These are phyloP conservation scores for Fusarium proliferatum DNA, from an alignment of 2,329 filamentous ascomycete genomes.

Conservation along the genomic window DNA sequence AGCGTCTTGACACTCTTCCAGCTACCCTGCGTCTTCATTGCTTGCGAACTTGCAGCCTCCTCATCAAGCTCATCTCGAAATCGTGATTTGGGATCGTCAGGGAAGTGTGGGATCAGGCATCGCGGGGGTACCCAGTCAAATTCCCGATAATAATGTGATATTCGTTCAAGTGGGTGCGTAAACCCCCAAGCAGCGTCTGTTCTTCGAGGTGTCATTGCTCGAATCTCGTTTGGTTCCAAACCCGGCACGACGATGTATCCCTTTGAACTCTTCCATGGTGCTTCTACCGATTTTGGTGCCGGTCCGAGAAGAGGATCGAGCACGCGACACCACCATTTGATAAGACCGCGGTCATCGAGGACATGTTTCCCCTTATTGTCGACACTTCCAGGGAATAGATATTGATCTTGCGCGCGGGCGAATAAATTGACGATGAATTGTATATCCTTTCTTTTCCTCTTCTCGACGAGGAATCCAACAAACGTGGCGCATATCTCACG, in stretches of 20 bases:
- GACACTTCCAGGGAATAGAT: slow-evolving; percentile 92
- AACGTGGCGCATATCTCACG: slow-evolving; percentile 80
- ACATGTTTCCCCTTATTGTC: slow-evolving; percentile 90
- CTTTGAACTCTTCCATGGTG: slow-evolving; percentile 62
- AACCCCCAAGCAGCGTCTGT: slow-evolving; percentile 70
- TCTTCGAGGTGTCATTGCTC: slow-evolving; percentile 76
- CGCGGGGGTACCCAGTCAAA: slow-evolving; percentile 75
- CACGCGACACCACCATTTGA: slow-evolving; percentile 96
- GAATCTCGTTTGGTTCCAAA: slow-evolving; percentile 82
- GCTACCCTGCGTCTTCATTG: slow-evolving; percentile 67
- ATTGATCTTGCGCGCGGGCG: slow-evolving; percentile 90
- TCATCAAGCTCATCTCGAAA: slow-evolving; percentile 91
- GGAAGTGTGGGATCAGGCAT: slow-evolving; percentile 89
- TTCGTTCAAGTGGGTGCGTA: slow-evolving; percentile 74
- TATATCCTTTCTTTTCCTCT: slow-evolving; percentile 71
- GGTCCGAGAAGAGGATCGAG: slow-evolving; percentile 77
- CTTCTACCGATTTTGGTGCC: slow-evolving; percentile 50
- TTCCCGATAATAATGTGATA: slow-evolving; percentile 71
- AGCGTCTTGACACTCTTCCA: slow-evolving; percentile 88
- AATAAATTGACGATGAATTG: slow-evolving; percentile 88
- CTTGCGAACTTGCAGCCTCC: slow-evolving; percentile 71
- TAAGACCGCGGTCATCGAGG: slow-evolving; percentile 86
- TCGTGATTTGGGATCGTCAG: slow-evolving; percentile 93
- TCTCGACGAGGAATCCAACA: slow-evolving; percentile 77
- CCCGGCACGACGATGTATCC: slow-evolving; percentile 91